These are phyloP conservation scores for Geranium rotundifolium DNA, from an alignment of 345 rosid species.

Conservation along the genomic window DNA sequence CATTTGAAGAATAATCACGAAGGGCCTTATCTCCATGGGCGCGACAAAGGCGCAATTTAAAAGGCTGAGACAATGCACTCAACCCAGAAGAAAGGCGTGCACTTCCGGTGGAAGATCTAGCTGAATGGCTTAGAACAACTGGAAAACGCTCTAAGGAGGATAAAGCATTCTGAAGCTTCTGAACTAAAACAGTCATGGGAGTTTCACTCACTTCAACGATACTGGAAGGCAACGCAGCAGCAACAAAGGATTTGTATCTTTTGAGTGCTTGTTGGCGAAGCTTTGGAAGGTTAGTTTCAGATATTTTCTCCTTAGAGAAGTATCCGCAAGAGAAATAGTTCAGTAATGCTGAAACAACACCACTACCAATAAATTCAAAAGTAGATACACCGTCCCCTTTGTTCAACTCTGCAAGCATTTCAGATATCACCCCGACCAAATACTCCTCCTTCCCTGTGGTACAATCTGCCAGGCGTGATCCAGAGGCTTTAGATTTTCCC, in stretches of 20 bases:
- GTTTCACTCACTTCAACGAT: constrained; percentile 35
- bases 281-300: constrained; percentile 62
- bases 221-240: constrained; percentile 60
- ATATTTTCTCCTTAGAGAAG: constrained; percentile 75
- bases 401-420: constrained; percentile 73
- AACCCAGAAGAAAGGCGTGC: constrained; percentile 95
- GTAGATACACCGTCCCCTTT: constrained; percentile 99
- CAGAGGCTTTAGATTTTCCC: constrained; percentile 81
- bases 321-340: constrained; percentile 86
- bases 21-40: constrained; percentile 83
- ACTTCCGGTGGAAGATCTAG: constrained; percentile 78
- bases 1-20: constrained; percentile 94
- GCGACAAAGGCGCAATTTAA: constrained; percentile 89
- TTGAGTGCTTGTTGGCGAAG: constrained; percentile 73
- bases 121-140: constrained; percentile 82
- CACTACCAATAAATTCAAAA: constrained; percentile 97
- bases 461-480: constrained; percentile 36
- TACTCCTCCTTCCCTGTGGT: constrained; percentile 70
- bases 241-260: constrained; percentile 71
- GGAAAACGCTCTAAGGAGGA: constrained; percentile 94
- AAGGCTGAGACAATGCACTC: constrained; percentile 89
- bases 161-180: constrained; percentile 95
- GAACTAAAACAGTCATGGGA: constrained; percentile 77
- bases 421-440: constrained; percentile 64
- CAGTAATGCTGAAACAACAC: constrained; percentile 86